These are phyloP conservation scores for Podaxis sp. DNA, from an alignment of 768 basidiomycete genomes.

Conservation along the genomic window DNA sequence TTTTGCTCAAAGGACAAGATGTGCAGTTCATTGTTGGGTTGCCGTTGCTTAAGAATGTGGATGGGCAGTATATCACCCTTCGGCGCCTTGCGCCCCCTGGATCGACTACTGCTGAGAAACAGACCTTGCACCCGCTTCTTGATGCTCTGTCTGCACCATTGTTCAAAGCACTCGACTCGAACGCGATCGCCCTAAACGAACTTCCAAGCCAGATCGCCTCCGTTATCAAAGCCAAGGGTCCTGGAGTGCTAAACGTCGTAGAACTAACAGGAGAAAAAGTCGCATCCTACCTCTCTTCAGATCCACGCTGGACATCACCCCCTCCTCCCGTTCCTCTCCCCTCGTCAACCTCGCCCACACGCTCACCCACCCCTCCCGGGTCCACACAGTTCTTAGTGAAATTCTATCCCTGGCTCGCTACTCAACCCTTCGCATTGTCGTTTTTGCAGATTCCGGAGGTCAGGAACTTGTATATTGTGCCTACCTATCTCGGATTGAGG, in stretches of 20 bases:
- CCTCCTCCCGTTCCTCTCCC: background rate
- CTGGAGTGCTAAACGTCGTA: slow-evolving; percentile 32
- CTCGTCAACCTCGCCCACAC: background rate
- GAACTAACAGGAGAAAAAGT: slow-evolving; percentile 27
- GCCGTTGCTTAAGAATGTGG: slow-evolving; percentile 36
- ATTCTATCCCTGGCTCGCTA: slow-evolving; percentile 3
- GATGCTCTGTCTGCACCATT: slow-evolving; percentile 13
- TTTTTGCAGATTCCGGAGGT: background rate
- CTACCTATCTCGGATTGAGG: slow-evolving; percentile 9
- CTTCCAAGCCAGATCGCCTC: slow-evolving; percentile 26
- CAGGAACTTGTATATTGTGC: background rate
- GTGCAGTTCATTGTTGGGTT: slow-evolving; percentile 35
- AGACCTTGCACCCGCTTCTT: slow-evolving; percentile 27
- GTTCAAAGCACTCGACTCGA: slow-evolving; percentile 9
- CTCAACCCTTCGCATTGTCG: background rate
- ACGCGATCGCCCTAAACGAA: slow-evolving; percentile 28
- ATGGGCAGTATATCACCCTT: slow-evolving; percentile 25
- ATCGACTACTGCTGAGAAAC: background rate
- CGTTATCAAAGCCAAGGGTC: slow-evolving; percentile 24
- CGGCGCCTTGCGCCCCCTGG: background rate
- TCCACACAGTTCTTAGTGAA: background rate
- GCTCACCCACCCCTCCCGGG: background rate
- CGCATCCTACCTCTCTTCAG: slow-evolving; percentile 27
- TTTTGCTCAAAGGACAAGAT: slow-evolving; percentile 33
- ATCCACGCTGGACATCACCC: background rate